Percentiles rank a stretch among this genome's conserved stretches.
Evolutionary conservation across 176 grass and related monocot species (phyloP).

Genomic region (Cenchrus purpureus): DNA sequence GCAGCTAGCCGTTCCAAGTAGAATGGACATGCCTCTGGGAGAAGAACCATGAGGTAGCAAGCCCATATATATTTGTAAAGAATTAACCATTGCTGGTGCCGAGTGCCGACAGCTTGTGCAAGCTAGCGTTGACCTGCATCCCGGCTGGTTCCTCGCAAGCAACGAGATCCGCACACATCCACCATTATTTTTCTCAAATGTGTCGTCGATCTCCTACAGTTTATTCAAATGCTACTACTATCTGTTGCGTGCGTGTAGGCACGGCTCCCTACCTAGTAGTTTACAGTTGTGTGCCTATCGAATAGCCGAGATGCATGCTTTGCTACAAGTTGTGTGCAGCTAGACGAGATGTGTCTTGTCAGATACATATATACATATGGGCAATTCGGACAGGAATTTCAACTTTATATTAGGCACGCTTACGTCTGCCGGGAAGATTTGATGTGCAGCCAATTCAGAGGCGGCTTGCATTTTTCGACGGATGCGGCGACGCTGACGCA

Average conservation of each 20-base stretch:
- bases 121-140: constrained; percentile 43
- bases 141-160: background rate
- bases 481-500: too few relatives aligned
- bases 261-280: background rate
- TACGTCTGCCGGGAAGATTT: too few relatives aligned
- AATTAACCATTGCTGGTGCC: background rate
- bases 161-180: background rate
- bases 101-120: background rate
- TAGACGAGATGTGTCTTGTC: too few relatives aligned
- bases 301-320: background rate
- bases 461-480: too few relatives aligned
- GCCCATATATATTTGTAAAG: background rate
- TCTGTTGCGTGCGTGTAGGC: background rate
- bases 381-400: background rate
- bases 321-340: background rate
- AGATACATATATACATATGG: too few relatives aligned
- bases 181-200: background rate
- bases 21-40: constrained; percentile 8
- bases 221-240: background rate
- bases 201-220: background rate
- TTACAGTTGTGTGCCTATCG: background rate
- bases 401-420: too few relatives aligned
- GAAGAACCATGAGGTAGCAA: background rate
- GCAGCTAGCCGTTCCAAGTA: background rate
- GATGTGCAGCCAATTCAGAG: too few relatives aligned